These are phyloP conservation scores for Suillus paluster DNA, from an alignment of 768 basidiomycete genomes.

Conservation along the genomic window DNA sequence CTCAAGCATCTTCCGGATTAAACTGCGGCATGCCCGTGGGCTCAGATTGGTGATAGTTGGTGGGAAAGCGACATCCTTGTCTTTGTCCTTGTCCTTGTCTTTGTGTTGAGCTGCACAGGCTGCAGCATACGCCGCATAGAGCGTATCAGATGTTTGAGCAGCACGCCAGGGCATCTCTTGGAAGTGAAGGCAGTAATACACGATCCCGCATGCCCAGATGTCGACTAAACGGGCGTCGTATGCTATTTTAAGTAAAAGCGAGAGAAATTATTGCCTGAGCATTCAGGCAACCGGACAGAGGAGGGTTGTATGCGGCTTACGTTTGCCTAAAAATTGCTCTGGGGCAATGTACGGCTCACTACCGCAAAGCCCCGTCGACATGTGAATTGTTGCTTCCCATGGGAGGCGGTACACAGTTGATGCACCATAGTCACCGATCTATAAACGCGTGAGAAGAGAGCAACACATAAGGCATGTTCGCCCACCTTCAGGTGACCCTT, in stretches of 20 bases:
- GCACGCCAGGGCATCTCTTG: conserved; percentile 98
- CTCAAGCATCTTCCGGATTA: conserved; percentile 94
- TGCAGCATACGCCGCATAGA: conserved; percentile 76
- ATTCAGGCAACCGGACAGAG: conserved; percentile 44
- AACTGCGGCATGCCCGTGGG: conserved; percentile 79
- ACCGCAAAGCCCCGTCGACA: conserved; percentile 96
- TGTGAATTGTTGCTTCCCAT: conserved; percentile 96
- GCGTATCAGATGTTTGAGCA: conserved; percentile 79
- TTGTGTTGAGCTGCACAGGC: conserved; percentile 37
- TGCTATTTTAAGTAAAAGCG: conserved; percentile 51
- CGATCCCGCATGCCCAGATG: conserved; percentile 96
- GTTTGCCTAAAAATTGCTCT: conserved; percentile 95
- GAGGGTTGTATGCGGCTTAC: conserved; percentile 60
- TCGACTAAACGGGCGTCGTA: conserved; percentile 98
- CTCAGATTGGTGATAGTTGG: conserved; percentile 88
- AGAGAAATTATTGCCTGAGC: conserved; percentile 25
- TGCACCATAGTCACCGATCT: conserved; percentile 99
- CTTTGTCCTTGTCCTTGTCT: conserved; percentile 32
- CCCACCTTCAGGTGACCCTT: conserved; percentile 91
- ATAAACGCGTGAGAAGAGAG: conserved; percentile 20
- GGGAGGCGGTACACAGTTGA: conserved; percentile 99
- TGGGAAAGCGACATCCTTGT: conserved; percentile 39
- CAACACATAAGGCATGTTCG: conserved; percentile 4
- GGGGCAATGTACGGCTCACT: conserved; percentile 99
- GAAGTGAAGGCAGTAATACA: conserved; percentile 99